Evolutionary conservation across 352 stramenopile species (phyloP).

Genomic region (Phytophthora fragariaefolia): DNA sequence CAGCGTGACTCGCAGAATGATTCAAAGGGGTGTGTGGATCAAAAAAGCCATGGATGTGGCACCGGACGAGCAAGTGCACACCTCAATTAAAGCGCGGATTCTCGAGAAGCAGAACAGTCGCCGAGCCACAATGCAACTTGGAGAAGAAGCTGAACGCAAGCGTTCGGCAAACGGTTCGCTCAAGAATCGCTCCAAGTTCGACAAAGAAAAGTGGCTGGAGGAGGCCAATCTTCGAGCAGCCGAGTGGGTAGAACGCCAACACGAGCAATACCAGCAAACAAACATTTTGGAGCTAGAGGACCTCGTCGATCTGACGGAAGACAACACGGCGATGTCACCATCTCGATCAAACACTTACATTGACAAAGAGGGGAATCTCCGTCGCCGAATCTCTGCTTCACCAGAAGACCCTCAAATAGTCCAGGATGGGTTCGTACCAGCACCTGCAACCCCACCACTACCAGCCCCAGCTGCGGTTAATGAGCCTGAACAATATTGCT

Average conservation of each 20-base stretch:
- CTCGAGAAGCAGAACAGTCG: conserved; percentile 9
- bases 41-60: conserved; percentile 29
- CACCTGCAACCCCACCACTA: conserved; percentile 9
- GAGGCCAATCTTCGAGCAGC: conserved; percentile 42
- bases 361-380: conserved; percentile 55
- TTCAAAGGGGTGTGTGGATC: conserved; percentile 48
- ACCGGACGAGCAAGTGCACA: conserved; percentile 38
- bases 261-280: conserved; percentile 37
- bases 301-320: conserved; percentile 46
- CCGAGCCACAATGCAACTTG: conserved; percentile 6
- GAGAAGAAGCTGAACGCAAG: conserved; percentile 25
- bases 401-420: not conserved
- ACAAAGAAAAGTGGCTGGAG: conserved; percentile 40
- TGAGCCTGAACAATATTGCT: conserved; percentile 18
- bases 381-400: conserved; percentile 30
- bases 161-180: conserved; percentile 38
- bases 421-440: conserved; percentile 4
- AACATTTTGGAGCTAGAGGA: conserved; percentile 5
- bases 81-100: conserved; percentile 11
- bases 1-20: conserved; percentile 37
- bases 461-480: conserved; percentile 3
- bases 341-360: conserved; percentile 54
- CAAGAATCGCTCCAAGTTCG: conserved; percentile 38
- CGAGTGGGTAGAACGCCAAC: conserved; percentile 39
- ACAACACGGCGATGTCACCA: conserved; percentile 42